These are phyloP conservation scores for Boletus sp. DNA, from an alignment of 768 basidiomycete genomes.

Conservation along the genomic window DNA sequence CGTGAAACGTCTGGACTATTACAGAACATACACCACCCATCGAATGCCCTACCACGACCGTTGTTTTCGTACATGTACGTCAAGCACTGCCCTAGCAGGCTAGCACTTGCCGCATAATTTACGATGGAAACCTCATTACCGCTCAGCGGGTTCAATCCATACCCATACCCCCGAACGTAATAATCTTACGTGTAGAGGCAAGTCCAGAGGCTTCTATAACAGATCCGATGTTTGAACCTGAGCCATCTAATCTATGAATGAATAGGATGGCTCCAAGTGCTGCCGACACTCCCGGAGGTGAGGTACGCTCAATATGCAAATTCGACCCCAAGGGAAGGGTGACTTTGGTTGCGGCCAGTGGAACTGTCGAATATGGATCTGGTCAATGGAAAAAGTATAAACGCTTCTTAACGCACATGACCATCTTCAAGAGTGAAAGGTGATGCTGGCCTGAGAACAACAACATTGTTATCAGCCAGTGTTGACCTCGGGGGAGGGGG, in stretches of 20 bases:
- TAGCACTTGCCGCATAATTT: constrained; percentile 10
- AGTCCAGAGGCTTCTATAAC: constrained; percentile 9
- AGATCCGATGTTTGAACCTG: constrained; percentile 5
- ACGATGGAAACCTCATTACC: constrained; percentile 12
- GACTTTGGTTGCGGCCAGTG: constrained; percentile 1
- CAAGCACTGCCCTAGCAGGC: constrained; percentile 4
- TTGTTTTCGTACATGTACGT: constrained; percentile 5
- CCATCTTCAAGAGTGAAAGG: background rate
- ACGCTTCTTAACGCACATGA: background rate
- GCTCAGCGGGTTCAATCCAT: constrained; percentile 11
- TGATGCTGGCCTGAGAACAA: background rate
- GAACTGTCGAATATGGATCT: constrained; percentile 1
- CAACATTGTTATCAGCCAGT: background rate
- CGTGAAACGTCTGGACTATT: background rate
- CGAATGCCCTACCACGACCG: constrained; percentile 4
- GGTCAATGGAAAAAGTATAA: background rate
- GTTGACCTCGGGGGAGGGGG: background rate
- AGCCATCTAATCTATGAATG: constrained; percentile 4
- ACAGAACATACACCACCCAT: constrained; percentile 5
- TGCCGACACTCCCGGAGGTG: background rate
- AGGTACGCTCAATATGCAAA: background rate
- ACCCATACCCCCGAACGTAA: constrained; percentile 15
- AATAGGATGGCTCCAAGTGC: background rate
- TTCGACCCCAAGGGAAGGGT: constrained; percentile 3
- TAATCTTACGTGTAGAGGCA: constrained; percentile 7